Evolutionary conservation across 768 basidiomycete genomes (phyloP), one percentile per base, ranked within the genome.

Genomic region (Infundibulicybe gibba): DNA sequence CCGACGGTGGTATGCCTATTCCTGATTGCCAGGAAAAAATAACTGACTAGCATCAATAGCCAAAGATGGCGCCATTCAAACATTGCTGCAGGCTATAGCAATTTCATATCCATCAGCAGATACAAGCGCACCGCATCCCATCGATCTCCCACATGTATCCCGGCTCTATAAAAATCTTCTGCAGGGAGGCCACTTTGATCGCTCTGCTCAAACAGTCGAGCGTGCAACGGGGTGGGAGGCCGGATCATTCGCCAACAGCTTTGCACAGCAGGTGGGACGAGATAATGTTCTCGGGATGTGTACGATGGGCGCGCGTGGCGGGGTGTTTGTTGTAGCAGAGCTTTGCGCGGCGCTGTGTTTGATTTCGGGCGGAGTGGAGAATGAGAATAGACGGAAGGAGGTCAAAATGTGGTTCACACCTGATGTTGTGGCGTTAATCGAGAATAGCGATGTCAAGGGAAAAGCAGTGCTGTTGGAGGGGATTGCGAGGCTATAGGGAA

Each of bases 181-280:
- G 1, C 91, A 94, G 60, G 94, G 94, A 5, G 94, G 94, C 0
- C 92, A 94, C 60, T 97, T 83, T 65, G 83, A 81, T 50, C 84
- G 81, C 30, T 61, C 75, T 0, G 76, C 80, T 2, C 73, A 74
- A 16, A 51, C 74, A 2, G 69, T 94, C 32, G 75, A 77, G 30
- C 73, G 63, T 6, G 70, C 77, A 2, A 55, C 75, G 2, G 53
- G 62, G 1, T 92, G 85, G 74, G 79, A 83, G 15, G 68, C 84
- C 0, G 59, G 64, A 1, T 65, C 63, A 1, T 91, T 91, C 51
- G 88, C 87, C 0, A 63, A 65, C 3, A 59, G 65, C 10, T 87
- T 90, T 57, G 63, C 87, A 17, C 61, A 71, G 12, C 54, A 65
- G 3, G 77, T 87, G 0, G 82, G 80, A 10, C 59, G 69, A 56